Evolutionary conservation across 345 rosid genomes (phyloP).

Genomic region (Hibiscus trionum): DNA sequence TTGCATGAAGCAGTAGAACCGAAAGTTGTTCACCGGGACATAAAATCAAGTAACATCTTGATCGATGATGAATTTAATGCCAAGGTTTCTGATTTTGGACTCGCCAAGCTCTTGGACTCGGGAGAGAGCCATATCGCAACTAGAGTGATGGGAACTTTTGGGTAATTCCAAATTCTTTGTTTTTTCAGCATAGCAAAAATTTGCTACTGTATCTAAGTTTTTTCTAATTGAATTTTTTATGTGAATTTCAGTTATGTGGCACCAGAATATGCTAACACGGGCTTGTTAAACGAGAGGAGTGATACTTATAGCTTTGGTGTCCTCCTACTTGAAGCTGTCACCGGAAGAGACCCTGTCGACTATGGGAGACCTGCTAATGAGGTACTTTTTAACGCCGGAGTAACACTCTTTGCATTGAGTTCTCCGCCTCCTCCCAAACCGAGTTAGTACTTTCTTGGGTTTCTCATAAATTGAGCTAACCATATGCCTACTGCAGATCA

Average conservation of each 20-base stretch:
- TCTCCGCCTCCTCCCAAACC: not conserved
- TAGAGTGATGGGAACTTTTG: conserved; percentile 98
- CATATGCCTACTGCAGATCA: conserved; percentile 42
- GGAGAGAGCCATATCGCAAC: conserved; percentile 94
- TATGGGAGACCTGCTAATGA: conserved; percentile 83
- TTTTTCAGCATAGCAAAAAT: not conserved
- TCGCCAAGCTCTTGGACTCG: conserved; percentile 86
- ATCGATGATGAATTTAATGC: conserved; percentile 77
- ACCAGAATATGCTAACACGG: conserved; percentile 91
- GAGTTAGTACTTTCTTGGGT: not conserved
- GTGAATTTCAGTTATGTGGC: conserved; percentile 76
- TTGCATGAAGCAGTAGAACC: conserved; percentile 99
- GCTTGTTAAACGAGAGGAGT: conserved; percentile 85
- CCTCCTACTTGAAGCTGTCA: conserved; percentile 78
- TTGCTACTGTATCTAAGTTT: not conserved
- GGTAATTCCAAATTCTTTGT: conserved; percentile 39
- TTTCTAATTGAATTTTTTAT: conserved; percentile 7
- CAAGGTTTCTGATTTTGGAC: conserved; percentile 95
- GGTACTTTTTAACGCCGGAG: conserved; percentile 28
- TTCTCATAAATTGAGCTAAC: not conserved
- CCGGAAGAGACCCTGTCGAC: conserved; percentile 95
- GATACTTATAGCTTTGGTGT: conserved; percentile 95
- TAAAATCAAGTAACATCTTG: conserved; percentile 92
- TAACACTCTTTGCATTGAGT: not conserved
- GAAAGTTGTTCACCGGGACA: conserved; percentile 90